Evolutionary conservation across 805 yeast species (phyloP).

Genomic region (Wickerhamiella parazyma): DNA sequence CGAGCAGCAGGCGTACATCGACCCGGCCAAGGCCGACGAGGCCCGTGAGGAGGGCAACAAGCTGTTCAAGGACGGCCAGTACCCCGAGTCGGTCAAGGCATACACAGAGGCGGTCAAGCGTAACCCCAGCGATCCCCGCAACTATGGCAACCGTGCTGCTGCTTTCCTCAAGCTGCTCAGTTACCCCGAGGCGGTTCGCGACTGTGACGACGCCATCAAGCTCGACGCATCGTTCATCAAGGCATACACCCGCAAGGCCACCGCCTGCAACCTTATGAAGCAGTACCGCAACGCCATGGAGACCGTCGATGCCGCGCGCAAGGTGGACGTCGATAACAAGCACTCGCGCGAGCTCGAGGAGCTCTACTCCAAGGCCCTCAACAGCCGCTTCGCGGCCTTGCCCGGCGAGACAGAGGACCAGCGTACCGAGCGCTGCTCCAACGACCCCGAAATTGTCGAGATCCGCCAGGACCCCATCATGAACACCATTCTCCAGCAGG

Average conservation of each 20-base stretch:
- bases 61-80: slow-evolving; percentile 75
- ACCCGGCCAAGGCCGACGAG: slow-evolving; percentile 87
- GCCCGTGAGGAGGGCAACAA: slow-evolving; percentile 91
- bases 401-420: slow-evolving; percentile 91
- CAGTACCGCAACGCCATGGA: slow-evolving; percentile 73
- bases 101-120: slow-evolving; percentile 94
- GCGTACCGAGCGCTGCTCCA: slow-evolving; percentile 76
- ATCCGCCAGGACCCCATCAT: slow-evolving; percentile 94
- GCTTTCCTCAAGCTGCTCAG: slow-evolving; percentile 88
- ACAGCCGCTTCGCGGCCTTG: slow-evolving; percentile 61
- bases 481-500: slow-evolving; percentile 90
- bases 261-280: slow-evolving; percentile 79
- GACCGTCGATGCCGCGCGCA: slow-evolving; percentile 66
- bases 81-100: slow-evolving; percentile 93
- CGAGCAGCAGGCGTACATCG: slow-evolving; percentile 67
- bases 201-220: slow-evolving; percentile 79
- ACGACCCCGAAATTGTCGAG: slow-evolving; percentile 87
- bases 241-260: slow-evolving; percentile 95
- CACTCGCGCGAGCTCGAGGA: slow-evolving; percentile 69
- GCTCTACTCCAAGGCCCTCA: slow-evolving; percentile 59
- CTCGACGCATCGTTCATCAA: slow-evolving; percentile 81
- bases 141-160: slow-evolving; percentile 96
- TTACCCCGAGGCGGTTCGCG: slow-evolving; percentile 91
- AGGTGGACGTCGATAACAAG: slow-evolving; percentile 49
- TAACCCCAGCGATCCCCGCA: slow-evolving; percentile 93